Percentiles rank a stretch among this genome's conserved stretches.
Conservation (phyloP, 768 basidiomycete genomes). For the Chalciporus chontae region DNA sequence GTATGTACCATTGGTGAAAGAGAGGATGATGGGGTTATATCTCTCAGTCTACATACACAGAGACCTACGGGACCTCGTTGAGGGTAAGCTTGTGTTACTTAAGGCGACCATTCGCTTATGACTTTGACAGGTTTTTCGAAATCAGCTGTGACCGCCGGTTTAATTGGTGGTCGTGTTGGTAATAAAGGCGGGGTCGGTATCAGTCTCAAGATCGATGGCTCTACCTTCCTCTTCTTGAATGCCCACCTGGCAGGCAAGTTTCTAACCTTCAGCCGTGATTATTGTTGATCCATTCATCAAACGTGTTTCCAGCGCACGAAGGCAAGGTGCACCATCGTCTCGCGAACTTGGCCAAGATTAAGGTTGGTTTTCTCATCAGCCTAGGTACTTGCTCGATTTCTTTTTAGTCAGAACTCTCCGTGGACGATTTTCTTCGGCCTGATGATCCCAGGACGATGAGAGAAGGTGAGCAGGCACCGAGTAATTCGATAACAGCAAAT, state of each 20-base stretch:
- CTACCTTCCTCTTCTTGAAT: conserved; percentile 84
- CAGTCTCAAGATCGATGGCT: conserved; percentile 77
- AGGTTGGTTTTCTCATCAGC: conserved; percentile 39
- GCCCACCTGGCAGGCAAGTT: conserved; percentile 79
- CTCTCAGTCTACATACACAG: conserved; percentile 72
- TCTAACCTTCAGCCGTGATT: background rate
- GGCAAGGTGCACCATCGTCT: conserved; percentile 74
- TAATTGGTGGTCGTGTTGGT: conserved; percentile 87
- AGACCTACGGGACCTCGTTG: conserved; percentile 60
- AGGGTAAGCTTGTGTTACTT: conserved; percentile 39
- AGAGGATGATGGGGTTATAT: conserved; percentile 89
- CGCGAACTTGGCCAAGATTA: conserved; percentile 86
- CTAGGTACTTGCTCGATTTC: background rate
- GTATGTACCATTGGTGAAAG: conserved; percentile 83
- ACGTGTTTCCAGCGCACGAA: conserved; percentile 57
- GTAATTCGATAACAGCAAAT: conserved; percentile 1
- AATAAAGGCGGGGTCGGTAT: conserved; percentile 96
- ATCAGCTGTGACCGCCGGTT: conserved; percentile 81
- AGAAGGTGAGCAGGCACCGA: conserved; percentile 51
- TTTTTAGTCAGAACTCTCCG: conserved; percentile 61
- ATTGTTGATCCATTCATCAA: background rate
- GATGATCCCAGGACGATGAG: conserved; percentile 62
- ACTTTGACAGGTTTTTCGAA: conserved; percentile 59
- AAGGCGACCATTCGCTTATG: background rate
- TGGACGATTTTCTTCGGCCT: conserved; percentile 70